These are phyloP conservation scores for Teratosphaeria viscida DNA, from an alignment of 2,329 filamentous ascomycete species.

Conservation along the genomic window DNA sequence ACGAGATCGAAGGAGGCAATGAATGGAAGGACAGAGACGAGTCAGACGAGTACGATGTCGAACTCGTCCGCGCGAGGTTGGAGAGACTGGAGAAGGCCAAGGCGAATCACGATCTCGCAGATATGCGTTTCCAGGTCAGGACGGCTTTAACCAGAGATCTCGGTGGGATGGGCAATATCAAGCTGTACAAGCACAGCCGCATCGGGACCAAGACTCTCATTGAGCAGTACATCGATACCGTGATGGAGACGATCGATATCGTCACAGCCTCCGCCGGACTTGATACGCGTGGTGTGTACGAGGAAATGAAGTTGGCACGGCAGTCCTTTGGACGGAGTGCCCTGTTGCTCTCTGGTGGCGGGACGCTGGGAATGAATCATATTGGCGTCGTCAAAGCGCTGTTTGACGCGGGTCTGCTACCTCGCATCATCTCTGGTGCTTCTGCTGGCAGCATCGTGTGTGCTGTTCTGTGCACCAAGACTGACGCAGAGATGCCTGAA, in stretches of 20 bases:
- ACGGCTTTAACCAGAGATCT: constrained; percentile 71
- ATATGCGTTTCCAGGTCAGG: constrained; percentile 67
- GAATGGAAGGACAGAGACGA: constrained; percentile 80
- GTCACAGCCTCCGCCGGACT: constrained; percentile 48
- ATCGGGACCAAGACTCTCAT: constrained; percentile 83
- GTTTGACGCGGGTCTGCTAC: constrained; percentile 67
- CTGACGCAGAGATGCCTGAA: constrained; percentile 78
- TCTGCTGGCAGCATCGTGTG: constrained; percentile 84
- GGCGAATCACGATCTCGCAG: constrained; percentile 51
- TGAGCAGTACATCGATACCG: constrained; percentile 78
- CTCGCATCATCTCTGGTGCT: constrained; percentile 83
- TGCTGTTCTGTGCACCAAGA: constrained; percentile 66
- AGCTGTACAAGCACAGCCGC: constrained; percentile 74
- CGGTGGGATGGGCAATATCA: constrained; percentile 77
- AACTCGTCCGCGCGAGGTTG: constrained; percentile 70
- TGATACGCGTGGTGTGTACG: constrained; percentile 32
- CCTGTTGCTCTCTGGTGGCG: constrained; percentile 77
- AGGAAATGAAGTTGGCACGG: constrained; percentile 70
- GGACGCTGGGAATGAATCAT: constrained; percentile 85
- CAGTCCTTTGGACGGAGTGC: constrained; percentile 82
- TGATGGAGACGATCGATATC: constrained; percentile 70
- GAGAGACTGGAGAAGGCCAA: constrained; percentile 11
- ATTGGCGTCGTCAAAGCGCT: constrained; percentile 83
- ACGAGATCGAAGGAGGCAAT: constrained; percentile 65
- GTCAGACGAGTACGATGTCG: constrained; percentile 76